Conservation (phyloP, 371 early-diverging fungal species). For the Lichtheimia ramosa region DNA sequence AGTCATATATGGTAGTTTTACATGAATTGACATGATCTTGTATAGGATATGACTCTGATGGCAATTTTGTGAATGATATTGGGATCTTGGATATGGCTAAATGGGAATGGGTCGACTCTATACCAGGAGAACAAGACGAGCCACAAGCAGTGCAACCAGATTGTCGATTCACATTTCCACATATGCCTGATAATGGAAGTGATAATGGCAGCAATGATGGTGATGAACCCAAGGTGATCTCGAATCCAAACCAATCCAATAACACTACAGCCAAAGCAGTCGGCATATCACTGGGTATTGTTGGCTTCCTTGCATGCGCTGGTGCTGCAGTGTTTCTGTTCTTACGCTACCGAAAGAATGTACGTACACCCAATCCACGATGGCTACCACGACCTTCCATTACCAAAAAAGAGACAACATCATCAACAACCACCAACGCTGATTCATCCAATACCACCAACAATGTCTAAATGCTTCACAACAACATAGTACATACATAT, state of each 20-base stretch:
- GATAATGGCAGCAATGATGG: slow-evolving; percentile 7
- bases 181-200: slow-evolving; percentile 5
- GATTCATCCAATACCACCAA: no score
- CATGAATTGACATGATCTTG: slow-evolving; percentile 28
- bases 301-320: slow-evolving; percentile 11
- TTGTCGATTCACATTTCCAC: slow-evolving; percentile 28
- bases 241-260: slow-evolving; percentile 15
- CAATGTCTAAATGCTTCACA: no score
- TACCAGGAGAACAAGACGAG: slow-evolving; percentile 7
- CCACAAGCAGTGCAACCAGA: not conserved
- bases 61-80: slow-evolving; percentile 24
- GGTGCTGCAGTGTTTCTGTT: slow-evolving; percentile 13
- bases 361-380: slow-evolving; percentile 31
- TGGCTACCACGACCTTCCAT: slow-evolving; percentile 26
- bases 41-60: not conserved
- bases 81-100: slow-evolving; percentile 35
- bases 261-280: slow-evolving; percentile 23
- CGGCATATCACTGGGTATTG: slow-evolving; percentile 29
- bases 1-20: slow-evolving; percentile 18
- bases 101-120: slow-evolving; percentile 43
- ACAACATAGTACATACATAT: no score
- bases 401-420: slow-evolving; percentile 8
- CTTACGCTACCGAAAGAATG: slow-evolving; percentile 12
- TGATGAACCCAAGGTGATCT: slow-evolving; percentile 22
- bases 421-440: not conserved